A percentile compares a stretch with the other conserved stretches of the same genome.
Evolutionary conservation across 768 basidiomycete species (phyloP).

Genomic region (Mycena indigotica): DNA sequence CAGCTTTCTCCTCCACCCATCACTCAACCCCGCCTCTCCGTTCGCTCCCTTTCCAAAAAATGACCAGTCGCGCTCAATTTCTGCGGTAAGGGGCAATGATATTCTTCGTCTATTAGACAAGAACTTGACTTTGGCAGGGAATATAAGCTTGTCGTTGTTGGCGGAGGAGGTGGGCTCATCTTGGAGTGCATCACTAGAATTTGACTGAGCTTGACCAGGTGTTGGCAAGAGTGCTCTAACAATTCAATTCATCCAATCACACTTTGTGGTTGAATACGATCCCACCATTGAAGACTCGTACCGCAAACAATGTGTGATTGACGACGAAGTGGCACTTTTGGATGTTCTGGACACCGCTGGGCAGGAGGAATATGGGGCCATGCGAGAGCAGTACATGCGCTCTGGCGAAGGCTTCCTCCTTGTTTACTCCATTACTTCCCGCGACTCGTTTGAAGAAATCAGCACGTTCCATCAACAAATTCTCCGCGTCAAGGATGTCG

Average conservation of each 20-base stretch:
- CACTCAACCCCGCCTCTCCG: neutral
- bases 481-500: constrained; percentile 94
- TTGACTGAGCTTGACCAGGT: neutral
- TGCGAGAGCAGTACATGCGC: constrained; percentile 99
- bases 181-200: neutral
- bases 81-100: too few relatives aligned
- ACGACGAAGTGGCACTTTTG: constrained; percentile 96
- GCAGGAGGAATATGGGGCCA: constrained; percentile 99
- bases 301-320: constrained; percentile 94
- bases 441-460: constrained; percentile 97
- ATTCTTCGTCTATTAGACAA: too few relatives aligned
- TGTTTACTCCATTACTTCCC: constrained; percentile 97
- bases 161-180: constrained; percentile 62
- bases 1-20: neutral
- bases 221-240: constrained; percentile 88
- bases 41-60: neutral
- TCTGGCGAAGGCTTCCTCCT: constrained; percentile 97
- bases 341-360: constrained; percentile 98
- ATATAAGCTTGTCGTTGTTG: constrained; percentile 86
- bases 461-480: constrained; percentile 96
- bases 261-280: constrained; percentile 80
- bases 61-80: neutral
- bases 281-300: constrained; percentile 99
- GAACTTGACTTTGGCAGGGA: too few relatives aligned
- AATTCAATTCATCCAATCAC: constrained; percentile 97